A percentile compares a stretch with the other conserved stretches of the same genome.
Evolutionary conservation across 495 filamentous ascomycete species (phyloP).

Genomic region (Hyaloscypha hepaticicola): DNA sequence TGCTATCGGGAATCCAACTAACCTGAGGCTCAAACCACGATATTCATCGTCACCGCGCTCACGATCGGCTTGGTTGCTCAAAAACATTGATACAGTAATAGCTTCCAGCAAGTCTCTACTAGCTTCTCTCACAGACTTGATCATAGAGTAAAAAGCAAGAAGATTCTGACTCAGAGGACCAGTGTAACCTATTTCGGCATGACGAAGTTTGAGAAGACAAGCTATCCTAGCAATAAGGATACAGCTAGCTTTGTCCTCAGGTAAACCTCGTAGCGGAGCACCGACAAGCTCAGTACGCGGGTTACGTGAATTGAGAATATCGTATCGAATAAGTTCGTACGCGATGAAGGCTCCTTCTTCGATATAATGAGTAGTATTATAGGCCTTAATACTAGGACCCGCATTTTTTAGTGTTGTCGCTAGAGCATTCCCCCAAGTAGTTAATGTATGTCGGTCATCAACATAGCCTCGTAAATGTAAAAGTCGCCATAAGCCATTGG

Average conservation of each 20-base stretch:
- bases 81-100: constrained; percentile 68
- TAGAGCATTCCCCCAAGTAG: constrained; percentile 79
- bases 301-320: constrained; percentile 67
- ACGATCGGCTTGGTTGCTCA: constrained; percentile 73
- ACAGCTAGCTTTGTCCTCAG: constrained; percentile 30
- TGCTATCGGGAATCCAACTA: constrained; percentile 36
- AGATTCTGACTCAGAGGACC: constrained; percentile 90
- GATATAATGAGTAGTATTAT: constrained; percentile 40
- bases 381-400: constrained; percentile 40
- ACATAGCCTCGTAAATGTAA: constrained; percentile 85
- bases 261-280: constrained; percentile 47
- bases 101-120: constrained; percentile 83
- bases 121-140: constrained; percentile 70
- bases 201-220: constrained; percentile 75
- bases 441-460: constrained; percentile 76
- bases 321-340: constrained; percentile 75
- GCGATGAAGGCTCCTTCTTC: constrained; percentile 71
- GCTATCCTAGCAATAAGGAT: constrained; percentile 52
- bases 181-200: constrained; percentile 86
- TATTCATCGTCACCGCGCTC: constrained; percentile 59
- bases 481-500: constrained; percentile 82
- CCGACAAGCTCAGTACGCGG: constrained; percentile 50
- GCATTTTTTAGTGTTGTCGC: constrained; percentile 63
- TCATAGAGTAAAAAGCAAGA: constrained; percentile 81
- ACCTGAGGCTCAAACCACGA: constrained; percentile 70